These are phyloP conservation scores for Diospyros lotus DNA, from an alignment of 148 eudicot species.

Conservation along the genomic window DNA sequence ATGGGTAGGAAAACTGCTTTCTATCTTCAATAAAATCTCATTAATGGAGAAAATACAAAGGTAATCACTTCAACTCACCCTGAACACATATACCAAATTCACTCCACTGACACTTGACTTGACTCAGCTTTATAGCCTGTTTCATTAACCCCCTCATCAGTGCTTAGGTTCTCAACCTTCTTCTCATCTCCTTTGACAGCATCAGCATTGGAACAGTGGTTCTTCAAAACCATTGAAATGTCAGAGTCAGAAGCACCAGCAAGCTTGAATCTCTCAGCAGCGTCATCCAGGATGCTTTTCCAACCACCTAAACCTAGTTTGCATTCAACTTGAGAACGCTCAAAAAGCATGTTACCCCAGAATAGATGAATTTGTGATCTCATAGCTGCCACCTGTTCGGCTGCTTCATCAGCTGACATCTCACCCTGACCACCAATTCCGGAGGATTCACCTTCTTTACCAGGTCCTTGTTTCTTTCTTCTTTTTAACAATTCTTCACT, in stretches of 20 bases:
- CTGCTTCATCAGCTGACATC: constrained; percentile 73
- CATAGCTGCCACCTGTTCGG: constrained; percentile 87
- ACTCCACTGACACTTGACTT: constrained; percentile 10
- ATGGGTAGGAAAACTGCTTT: background rate
- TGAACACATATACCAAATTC: constrained; percentile 7
- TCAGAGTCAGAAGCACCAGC: constrained; percentile 96
- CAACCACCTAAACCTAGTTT: constrained; percentile 55
- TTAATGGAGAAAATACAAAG: background rate
- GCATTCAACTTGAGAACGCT: constrained; percentile 85
- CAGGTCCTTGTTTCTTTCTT: constrained; percentile 55
- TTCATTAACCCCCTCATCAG: constrained; percentile 15
- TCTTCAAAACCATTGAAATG: constrained; percentile 63
- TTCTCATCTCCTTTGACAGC: constrained; percentile 35
- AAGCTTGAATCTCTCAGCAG: constrained; percentile 78
- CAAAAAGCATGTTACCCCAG: constrained; percentile 96
- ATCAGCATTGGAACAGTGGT: constrained; percentile 71
- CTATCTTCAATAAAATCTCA: background rate
- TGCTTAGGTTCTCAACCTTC: constrained; percentile 29
- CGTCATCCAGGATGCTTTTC: constrained; percentile 63
- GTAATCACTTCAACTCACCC: background rate
- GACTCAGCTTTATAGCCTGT: constrained; percentile 22
- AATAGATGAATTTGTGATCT: constrained; percentile 91
- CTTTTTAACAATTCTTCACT: constrained; percentile 61
- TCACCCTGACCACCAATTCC: constrained; percentile 38
- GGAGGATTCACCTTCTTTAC: constrained; percentile 40